Evolutionary conservation across 345 rosid species (phyloP).

Genomic region (Arabis alpina): DNA sequence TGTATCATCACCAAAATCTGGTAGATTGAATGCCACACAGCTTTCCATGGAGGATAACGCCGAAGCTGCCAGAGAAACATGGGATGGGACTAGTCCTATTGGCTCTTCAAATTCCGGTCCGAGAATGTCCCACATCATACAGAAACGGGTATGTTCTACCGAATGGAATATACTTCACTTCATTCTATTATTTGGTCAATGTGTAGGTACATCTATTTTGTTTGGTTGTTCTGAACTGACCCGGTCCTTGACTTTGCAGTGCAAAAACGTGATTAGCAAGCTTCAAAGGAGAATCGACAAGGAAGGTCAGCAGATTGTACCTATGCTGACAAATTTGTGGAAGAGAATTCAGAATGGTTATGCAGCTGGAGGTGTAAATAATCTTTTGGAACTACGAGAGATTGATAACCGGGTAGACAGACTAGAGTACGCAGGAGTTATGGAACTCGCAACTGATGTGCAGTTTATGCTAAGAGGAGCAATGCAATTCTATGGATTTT

Average conservation of each 20-base stretch:
- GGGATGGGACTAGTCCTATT: constrained; percentile 65
- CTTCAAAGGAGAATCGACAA: constrained; percentile 86
- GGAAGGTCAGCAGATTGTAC: constrained; percentile 96
- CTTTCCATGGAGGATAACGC: constrained; percentile 57
- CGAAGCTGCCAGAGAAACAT: constrained; percentile 64
- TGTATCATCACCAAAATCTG: constrained; percentile 69
- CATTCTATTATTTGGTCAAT: constrained; percentile 7
- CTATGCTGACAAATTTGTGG: constrained; percentile 89
- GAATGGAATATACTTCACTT: constrained; percentile 13
- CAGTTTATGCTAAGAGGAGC: constrained; percentile 88
- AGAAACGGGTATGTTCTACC: constrained; percentile 71
- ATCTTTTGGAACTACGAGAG: constrained; percentile 79
- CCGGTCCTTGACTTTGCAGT: constrained; percentile 51
- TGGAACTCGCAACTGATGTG: constrained; percentile 90
- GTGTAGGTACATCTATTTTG: constrained; percentile 9
- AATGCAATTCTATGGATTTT: constrained; percentile 81
- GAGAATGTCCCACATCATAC: constrained; percentile 78
- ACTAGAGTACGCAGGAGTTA: constrained; percentile 74
- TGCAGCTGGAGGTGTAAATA: constrained; percentile 67
- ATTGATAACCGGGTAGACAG: constrained; percentile 88
- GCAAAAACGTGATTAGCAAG: constrained; percentile 89
- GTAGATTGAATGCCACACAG: constrained; percentile 61
- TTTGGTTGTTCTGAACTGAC: constrained; percentile 17
- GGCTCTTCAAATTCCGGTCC: constrained; percentile 59
- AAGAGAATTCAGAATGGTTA: constrained; percentile 74